Percentiles rank a stretch among this genome's conserved stretches.
phyloP scores from a whole-genome alignment of 75 land plant genomes.

The Pinus taeda region DNA sequence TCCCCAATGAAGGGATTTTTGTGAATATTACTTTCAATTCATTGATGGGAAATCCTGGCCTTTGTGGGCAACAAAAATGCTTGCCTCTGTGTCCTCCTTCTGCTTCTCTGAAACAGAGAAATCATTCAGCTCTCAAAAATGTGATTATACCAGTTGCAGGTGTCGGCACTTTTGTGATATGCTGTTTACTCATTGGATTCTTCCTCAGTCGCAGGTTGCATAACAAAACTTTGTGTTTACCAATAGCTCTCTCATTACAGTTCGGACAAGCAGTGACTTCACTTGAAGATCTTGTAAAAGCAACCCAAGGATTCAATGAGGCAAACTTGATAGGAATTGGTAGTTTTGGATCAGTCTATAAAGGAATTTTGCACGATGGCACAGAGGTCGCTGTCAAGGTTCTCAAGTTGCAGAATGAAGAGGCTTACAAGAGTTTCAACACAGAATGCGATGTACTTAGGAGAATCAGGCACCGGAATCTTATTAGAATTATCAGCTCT shows the following conservation, averaged over 20 bases:
- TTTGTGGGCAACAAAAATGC: background rate
- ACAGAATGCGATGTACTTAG: constrained; percentile 7
- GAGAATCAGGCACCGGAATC: constrained; percentile 16
- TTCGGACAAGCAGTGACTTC: background rate
- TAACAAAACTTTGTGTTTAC: background rate
- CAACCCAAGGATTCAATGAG: constrained; percentile 16
- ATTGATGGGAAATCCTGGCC: constrained; percentile 1
- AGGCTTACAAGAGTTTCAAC: constrained; percentile 5
- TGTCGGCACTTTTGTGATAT: background rate
- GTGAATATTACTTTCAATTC: constrained; percentile 1
- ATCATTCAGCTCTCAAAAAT: background rate
- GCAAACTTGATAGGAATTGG: constrained; percentile 9
- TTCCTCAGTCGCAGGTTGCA: background rate
- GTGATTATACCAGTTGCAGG: background rate
- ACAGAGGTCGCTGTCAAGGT: constrained; percentile 15
- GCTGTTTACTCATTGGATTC: background rate
- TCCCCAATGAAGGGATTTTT: constrained; percentile 21
- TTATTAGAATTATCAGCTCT: constrained; percentile 12
- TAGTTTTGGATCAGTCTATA: constrained; percentile 14
- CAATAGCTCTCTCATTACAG: background rate
- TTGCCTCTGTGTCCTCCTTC: background rate
- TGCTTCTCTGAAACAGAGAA: background rate
- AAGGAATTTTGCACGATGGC: constrained; percentile 18
- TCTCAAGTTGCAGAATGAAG: constrained; percentile 14
- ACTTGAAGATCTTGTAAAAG: constrained; percentile 12